phyloP scores from a whole-genome alignment of 306 rosid species.

The Sicyos baderoa region DNA sequence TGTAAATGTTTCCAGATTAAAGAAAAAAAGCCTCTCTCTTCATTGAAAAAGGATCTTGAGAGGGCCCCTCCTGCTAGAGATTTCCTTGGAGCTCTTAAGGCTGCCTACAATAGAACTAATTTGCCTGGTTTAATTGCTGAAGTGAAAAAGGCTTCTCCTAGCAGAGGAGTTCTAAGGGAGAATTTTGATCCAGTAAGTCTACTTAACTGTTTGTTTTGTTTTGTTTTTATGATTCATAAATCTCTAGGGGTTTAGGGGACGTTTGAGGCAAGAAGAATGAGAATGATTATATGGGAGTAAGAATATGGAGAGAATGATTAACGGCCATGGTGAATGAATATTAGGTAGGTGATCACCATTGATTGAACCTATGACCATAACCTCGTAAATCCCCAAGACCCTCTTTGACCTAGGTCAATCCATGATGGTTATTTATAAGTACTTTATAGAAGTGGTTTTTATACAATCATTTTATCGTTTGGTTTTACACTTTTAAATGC shows the following conservation, averaged over 20 bases:
- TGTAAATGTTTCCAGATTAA: conserved; percentile 36
- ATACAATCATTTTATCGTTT: too few species aligned
- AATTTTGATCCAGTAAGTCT: conserved; percentile 76
- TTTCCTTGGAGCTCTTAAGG: conserved; percentile 72
- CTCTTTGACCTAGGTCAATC: too few species aligned
- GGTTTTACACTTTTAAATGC: background rate
- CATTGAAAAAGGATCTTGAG: conserved; percentile 50
- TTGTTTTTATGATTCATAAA: background rate
- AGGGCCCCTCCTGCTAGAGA: conserved; percentile 71
- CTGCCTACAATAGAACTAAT: conserved; percentile 62
- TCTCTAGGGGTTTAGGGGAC: background rate
- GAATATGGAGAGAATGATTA: too few species aligned
- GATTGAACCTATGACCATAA: too few species aligned
- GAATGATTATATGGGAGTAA: too few species aligned
- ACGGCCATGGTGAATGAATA: too few species aligned
- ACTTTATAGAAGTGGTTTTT: too few species aligned
- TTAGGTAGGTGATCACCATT: too few species aligned
- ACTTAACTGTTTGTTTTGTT: background rate
- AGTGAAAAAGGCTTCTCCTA: conserved; percentile 97
- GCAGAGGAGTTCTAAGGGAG: conserved; percentile 89
- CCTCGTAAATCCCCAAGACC: too few species aligned
- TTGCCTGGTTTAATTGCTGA: conserved; percentile 93
- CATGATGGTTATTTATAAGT: too few species aligned
- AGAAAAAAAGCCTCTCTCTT: conserved; percentile 50
- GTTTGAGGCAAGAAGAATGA: too few species aligned